phyloP scores from a whole-genome alignment of 2,329 filamentous ascomycete species.

The Diaporthe caulivora region DNA sequence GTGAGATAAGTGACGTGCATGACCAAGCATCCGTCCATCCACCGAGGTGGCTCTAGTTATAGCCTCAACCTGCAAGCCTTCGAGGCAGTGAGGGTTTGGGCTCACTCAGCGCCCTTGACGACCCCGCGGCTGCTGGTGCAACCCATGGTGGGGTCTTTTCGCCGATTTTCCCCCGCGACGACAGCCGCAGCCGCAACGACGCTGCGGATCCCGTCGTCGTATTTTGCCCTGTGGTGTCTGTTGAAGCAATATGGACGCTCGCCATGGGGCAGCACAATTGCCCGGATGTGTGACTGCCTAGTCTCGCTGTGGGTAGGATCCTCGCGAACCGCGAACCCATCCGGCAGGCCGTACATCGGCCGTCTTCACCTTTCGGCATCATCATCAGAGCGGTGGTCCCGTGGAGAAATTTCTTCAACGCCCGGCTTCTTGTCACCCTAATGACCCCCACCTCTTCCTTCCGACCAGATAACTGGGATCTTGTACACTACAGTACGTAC shows the following conservation, averaged over 20 bases:
- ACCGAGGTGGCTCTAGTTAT: background rate
- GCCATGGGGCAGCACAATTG: background rate
- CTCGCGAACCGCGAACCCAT: constrained; percentile 17
- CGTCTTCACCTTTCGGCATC: background rate
- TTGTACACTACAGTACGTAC: background rate
- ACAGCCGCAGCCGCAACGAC: background rate
- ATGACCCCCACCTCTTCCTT: background rate
- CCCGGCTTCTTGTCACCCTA: constrained; percentile 26
- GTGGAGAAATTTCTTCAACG: constrained; percentile 29
- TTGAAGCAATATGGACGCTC: too few species aligned
- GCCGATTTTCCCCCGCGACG: constrained; percentile 17
- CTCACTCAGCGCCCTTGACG: constrained; percentile 14
- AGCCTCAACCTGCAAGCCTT: background rate
- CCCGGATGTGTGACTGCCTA: background rate
- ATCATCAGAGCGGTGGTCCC: background rate
- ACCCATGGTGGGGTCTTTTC: constrained; percentile 16
- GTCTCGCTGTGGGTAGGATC: background rate
- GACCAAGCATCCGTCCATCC: background rate
- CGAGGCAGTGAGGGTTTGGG: background rate
- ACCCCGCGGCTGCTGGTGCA: constrained; percentile 1
- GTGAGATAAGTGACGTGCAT: background rate
- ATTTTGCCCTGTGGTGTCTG: background rate
- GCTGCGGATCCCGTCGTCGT: background rate
- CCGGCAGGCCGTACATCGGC: constrained; percentile 3
- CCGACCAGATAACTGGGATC: background rate